phyloP scores from a whole-genome alignment of 257 asterid species.

The Ehretia macrophylla region DNA sequence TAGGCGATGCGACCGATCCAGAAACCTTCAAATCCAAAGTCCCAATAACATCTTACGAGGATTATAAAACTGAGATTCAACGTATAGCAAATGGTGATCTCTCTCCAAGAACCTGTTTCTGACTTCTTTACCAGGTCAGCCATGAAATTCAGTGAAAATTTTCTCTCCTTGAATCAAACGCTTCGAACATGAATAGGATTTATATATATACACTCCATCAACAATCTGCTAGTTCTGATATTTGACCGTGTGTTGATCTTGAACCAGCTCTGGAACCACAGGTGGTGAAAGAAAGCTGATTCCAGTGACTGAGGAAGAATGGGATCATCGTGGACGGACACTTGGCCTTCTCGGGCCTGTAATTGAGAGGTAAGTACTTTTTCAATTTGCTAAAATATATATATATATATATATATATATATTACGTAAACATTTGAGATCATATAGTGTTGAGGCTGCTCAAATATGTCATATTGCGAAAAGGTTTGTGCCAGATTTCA shows the following conservation, averaged over 20 bases:
- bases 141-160: neutral
- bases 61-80: constrained; percentile 23
- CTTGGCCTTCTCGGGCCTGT: constrained; percentile 39
- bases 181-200: too few relatives aligned
- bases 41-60: constrained; percentile 13
- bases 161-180: too few relatives aligned
- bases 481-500: constrained; percentile 35
- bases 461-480: neutral
- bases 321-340: constrained; percentile 34
- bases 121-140: constrained; percentile 36
- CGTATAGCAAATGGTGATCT: constrained; percentile 38
- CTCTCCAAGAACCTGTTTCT: constrained; percentile 36
- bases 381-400: neutral
- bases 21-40: constrained; percentile 6
- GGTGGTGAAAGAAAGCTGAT: constrained; percentile 44
- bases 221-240: too few relatives aligned
- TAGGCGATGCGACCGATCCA: constrained; percentile 5
- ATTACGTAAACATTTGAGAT: too few relatives aligned
- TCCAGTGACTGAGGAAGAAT: constrained; percentile 34
- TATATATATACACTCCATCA: too few relatives aligned
- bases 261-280: constrained; percentile 36
- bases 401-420: too few relatives aligned
- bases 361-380: constrained; percentile 31
- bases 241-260: neutral
- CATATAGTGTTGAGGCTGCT: too few relatives aligned